Evolutionary conservation across 805 yeast species (phyloP).

Genomic region (Kuraishia hungarica): DNA sequence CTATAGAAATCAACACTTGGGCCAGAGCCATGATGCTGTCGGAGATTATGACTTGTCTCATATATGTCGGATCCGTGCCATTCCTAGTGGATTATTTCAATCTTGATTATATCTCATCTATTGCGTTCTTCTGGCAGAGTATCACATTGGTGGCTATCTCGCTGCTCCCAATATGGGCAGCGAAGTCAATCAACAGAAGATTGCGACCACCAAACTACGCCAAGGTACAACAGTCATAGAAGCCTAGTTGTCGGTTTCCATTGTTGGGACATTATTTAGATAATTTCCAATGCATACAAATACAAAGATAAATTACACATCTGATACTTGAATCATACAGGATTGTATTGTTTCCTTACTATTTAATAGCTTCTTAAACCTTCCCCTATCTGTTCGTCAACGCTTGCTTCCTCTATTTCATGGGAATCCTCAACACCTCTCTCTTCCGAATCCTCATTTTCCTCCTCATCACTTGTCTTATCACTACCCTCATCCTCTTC

Average conservation of each 20-base stretch:
- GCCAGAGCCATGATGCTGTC: conserved; percentile 65
- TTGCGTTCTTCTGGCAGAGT: conserved; percentile 63
- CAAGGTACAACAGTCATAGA: conserved; percentile 75
- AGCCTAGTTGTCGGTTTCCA: background rate
- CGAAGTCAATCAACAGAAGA: conserved; percentile 63
- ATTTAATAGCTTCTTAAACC: background rate
- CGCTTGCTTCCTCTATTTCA: background rate
- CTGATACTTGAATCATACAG: background rate
- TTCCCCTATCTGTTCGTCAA: background rate
- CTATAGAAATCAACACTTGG: conserved; percentile 90
- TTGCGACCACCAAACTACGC: conserved; percentile 94
- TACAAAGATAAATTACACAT: background rate
- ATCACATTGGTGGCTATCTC: conserved; percentile 58
- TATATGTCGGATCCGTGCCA: conserved; percentile 74
- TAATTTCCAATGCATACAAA: background rate
- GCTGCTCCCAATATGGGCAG: conserved; percentile 83
- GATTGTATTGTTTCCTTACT: background rate
- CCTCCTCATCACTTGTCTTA: conserved; percentile 9
- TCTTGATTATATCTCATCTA: conserved; percentile 47
- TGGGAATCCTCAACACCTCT: conserved; percentile 16
- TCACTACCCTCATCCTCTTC: conserved; percentile 27
- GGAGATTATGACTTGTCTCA: conserved; percentile 57
- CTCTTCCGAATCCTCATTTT: conserved; percentile 12
- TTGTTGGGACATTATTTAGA: background rate
- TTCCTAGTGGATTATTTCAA: conserved; percentile 84